phyloP scores from a whole-genome alignment of 331 rosid genomes.

The Saraca asoca region DNA sequence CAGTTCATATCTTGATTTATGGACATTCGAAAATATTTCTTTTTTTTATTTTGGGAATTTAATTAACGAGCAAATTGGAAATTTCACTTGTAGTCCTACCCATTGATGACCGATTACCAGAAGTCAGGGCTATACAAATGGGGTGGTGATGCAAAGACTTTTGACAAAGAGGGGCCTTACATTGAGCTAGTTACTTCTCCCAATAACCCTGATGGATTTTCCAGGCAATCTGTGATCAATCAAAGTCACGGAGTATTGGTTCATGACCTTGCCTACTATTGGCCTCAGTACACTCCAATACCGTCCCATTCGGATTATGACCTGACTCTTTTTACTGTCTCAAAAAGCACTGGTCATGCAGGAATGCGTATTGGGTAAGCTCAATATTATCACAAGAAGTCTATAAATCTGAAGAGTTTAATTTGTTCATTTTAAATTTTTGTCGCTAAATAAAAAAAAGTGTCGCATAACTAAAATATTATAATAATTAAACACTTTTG shows the following conservation, averaged over 20 bases:
- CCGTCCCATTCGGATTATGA: slow-evolving; percentile 64
- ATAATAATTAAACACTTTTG: no score
- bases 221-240: slow-evolving; percentile 62
- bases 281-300: slow-evolving; percentile 97
- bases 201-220: slow-evolving; percentile 85
- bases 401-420: no score
- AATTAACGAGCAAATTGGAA: slow-evolving; percentile 9
- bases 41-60: no score
- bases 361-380: slow-evolving; percentile 91
- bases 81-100: slow-evolving; percentile 68
- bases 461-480: no score
- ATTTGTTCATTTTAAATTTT: no score
- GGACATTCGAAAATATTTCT: no score
- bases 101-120: slow-evolving; percentile 69
- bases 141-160: slow-evolving; percentile 78
- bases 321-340: slow-evolving; percentile 73
- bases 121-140: slow-evolving; percentile 90
- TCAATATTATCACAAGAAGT: background rate
- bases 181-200: slow-evolving; percentile 92
- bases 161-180: slow-evolving; percentile 60
- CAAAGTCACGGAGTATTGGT: slow-evolving; percentile 59
- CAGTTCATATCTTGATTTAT: no score
- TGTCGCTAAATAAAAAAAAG: no score
- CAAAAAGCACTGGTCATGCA: slow-evolving; percentile 89
- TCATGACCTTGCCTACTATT: slow-evolving; percentile 90